Evolutionary conservation across 108 stramenopile species (phyloP), one percentile per base, ranked within the genome.

Genomic region (Cylindrotheca fusiformis): DNA sequence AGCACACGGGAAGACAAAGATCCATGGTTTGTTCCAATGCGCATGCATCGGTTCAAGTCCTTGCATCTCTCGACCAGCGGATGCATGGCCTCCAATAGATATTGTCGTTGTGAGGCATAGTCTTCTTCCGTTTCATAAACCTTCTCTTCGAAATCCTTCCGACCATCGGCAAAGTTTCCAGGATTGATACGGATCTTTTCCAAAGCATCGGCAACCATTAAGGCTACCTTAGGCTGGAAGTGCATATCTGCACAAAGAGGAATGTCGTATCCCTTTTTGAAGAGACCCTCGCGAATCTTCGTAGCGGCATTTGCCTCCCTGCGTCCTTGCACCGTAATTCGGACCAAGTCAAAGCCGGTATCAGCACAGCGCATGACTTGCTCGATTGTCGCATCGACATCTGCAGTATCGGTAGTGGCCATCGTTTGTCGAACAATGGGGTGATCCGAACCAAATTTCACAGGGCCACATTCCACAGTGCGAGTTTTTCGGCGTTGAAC

Each of bases 221-320:
- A 55, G 33, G 95, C 95, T 52, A 95, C 91, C 33, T 82, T 80
- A 25, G 97, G 97, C 63, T 94, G 88, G 68, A 97, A 97, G 72
- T 97, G 97, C 90, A 97, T 97, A 72, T 97, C 97, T n/a, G 97
- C 97, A 65, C 95, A 96, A 19, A 97, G 88, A 23, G 97, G 97
- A 60, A 95, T 95, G 54, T 88, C 81, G 65, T 95, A 96, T 21
- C 95, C 95, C 76, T 91, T 90, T 63, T 93, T 85, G 76, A 86
- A 87, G 17, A 96, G 75, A 45, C 78, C 84, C 57, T 95, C 95
- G 14, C 97, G 86, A 71, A 97, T 95, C 48, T 82, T 65, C 48
- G 69, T 67, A 52, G 84, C 87, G 5, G 95, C 94, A 52, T 85
- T 82, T 23, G 97, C 93, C 82, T 97, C 97, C 46, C 90, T 76